phyloP scores from a whole-genome alignment of 2,329 filamentous ascomycete genomes.

The Diaporthe vexans region DNA sequence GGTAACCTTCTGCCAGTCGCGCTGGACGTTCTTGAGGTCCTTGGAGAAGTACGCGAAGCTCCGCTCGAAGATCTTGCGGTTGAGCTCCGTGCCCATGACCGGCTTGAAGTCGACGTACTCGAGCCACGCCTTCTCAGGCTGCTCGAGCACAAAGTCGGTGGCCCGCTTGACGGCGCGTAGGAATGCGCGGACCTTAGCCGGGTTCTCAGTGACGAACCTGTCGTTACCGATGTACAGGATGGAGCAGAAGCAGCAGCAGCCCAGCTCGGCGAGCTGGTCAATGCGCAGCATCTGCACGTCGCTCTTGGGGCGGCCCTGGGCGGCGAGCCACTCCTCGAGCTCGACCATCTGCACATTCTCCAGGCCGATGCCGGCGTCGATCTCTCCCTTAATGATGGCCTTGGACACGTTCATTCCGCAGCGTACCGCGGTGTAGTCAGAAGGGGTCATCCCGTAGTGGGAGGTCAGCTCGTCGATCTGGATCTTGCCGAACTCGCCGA shows the following conservation, averaged over 20 bases:
- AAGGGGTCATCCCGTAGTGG: conserved; percentile 80
- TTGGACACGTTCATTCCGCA: conserved; percentile 87
- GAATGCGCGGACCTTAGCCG: conserved; percentile 76
- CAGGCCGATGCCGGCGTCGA: conserved; percentile 80
- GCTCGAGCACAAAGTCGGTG: conserved; percentile 77
- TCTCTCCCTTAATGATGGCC: conserved; percentile 79
- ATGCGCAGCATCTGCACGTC: conserved; percentile 87
- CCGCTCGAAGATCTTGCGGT: conserved; percentile 85
- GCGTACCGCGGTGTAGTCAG: conserved; percentile 81
- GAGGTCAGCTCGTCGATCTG: conserved; percentile 86
- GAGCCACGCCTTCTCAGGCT: conserved; percentile 74
- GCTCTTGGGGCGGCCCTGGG: conserved; percentile 70
- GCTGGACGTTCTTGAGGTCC: conserved; percentile 80
- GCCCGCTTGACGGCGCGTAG: conserved; percentile 81
- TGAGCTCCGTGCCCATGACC: conserved; percentile 75
- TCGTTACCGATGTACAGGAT: conserved; percentile 88
- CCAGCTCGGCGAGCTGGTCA: conserved; percentile 82
- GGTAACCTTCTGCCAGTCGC: conserved; percentile 85
- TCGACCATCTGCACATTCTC: conserved; percentile 90
- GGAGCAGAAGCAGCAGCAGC: conserved; percentile 88
- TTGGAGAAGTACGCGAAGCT: conserved; percentile 82
- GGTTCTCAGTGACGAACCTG: conserved; percentile 74
- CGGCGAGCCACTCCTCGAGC: conserved; percentile 80
- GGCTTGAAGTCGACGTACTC: conserved; percentile 82
- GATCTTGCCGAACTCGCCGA: conserved; percentile 86